Conservation (phyloP, 352 stramenopile genomes). For the Peronospora belbahrii region DNA sequence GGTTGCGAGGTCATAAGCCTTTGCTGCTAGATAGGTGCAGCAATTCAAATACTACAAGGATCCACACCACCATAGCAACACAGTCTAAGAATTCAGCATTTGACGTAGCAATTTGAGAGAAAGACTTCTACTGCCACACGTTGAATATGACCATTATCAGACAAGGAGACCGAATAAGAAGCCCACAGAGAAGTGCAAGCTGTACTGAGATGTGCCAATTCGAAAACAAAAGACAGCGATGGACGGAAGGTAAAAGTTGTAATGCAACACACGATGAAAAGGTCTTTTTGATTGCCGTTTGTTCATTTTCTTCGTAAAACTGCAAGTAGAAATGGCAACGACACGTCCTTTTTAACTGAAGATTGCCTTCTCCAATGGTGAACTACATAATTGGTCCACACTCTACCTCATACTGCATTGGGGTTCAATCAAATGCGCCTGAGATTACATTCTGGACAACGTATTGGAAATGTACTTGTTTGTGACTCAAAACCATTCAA, state of each 20-base stretch:
- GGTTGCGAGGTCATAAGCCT: slow-evolving; percentile 64
- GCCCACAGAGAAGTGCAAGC: slow-evolving; percentile 34
- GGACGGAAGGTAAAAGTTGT: slow-evolving; percentile 44
- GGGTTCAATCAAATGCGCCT: too few relatives aligned
- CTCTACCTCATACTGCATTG: too few relatives aligned
- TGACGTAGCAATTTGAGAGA: slow-evolving; percentile 48
- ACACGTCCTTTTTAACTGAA: too few relatives aligned
- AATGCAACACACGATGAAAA: slow-evolving; percentile 41
- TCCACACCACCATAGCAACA: slow-evolving; percentile 65
- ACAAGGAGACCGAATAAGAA: slow-evolving; percentile 30
- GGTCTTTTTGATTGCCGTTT: too few relatives aligned
- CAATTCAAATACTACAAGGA: slow-evolving; percentile 70
- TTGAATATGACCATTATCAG: slow-evolving; percentile 50
- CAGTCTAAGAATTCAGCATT: slow-evolving; percentile 54
- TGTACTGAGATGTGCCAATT: slow-evolving; percentile 57
- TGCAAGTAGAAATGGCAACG: slow-evolving; percentile 26
- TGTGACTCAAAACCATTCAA: too few relatives aligned
- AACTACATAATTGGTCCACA: too few relatives aligned
- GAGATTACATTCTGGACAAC: too few relatives aligned
- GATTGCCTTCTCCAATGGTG: too few relatives aligned
- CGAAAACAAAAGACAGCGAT: slow-evolving; percentile 44
- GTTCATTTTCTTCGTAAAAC: too few relatives aligned
- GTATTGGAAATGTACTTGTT: too few relatives aligned
- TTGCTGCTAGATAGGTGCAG: slow-evolving; percentile 61
- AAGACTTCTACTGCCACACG: slow-evolving; percentile 51